Base-by-base conservation (phyloP, 192 early-diverging fungal genomes). In the Coemansia sp. region DNA sequence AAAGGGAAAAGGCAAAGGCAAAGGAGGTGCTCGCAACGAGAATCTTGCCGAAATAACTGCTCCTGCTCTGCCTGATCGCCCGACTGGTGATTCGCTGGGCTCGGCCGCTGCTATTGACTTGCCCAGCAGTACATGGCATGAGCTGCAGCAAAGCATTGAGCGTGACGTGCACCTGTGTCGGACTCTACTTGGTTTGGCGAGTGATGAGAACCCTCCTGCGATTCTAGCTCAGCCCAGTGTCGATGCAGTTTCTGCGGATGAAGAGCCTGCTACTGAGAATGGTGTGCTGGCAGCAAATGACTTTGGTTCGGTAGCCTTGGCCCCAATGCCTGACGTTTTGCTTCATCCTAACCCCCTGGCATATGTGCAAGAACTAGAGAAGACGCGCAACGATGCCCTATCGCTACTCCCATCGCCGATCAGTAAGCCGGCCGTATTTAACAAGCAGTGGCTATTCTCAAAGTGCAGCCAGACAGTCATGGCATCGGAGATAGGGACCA, bases 251-350 rank as follows among this genome's bases (percentile, higher is more conserved):
- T 20, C 43, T 5, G 5, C 39, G 16, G 39, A 13, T 10, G 23
- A 26, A 2, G 3, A 3, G 4, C 16, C 26, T 31, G 51, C 51
- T 55, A 2, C 26, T 9, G 26, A 55, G 10, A 28, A 5, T 23
- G 1, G 24, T 31, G 51, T 26, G 11, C 6, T 33, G 3, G 26
- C 26, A 31, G 51, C 11, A 6, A 16, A 55, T 31, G 51, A 55
- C 13, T 33, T 5, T 26, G 31, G 24, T 14, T 5, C 46, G 23
- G 48, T 16, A 0, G 8, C 62, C 58, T 40, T 72, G 63, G 62
- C 56, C 38, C 63, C 67, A 16, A 70, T 82, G 24, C 73, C 79
- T 18, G 65, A 56, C 0, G 67, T 82, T 46, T 62, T 82, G 36
- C 67, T 73, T 21, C 70, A 59, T 34, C 33, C 60, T 2, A 73